Base-by-base conservation (phyloP, 2,329 filamentous ascomycete species). In the Curvularia lunata region DNA sequence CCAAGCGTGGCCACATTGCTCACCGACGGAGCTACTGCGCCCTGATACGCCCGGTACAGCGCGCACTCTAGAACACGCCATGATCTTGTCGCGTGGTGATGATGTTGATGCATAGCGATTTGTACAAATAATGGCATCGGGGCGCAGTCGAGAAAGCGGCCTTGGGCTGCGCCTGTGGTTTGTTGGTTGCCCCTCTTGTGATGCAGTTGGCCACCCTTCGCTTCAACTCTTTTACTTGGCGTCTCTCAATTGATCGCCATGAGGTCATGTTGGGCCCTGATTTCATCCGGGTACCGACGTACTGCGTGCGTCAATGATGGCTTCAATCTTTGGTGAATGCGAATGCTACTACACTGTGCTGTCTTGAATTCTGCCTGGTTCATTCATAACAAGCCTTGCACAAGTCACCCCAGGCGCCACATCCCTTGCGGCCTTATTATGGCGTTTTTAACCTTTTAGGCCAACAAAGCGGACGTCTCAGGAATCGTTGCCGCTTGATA, bases 121-220 rank as follows among this genome's bases (percentile, higher is more conserved):
- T 16, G 25, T 34, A 51, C 2, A 40, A n/a, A 34, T 16, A 56
- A 42, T 18, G 6, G 13, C 34, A 60, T 47, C 28, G 54, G 52
- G 59, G 52, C 49, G 56, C 53, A 54, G 52, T 60, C 62, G 56
- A 8, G 49, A 34, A 58, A 63, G 18, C 59, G 51, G 54, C 56
- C 49, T 27, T 18, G 50, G 50, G 40, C 25, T 48, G 30, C 32
- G 25, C 12, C 25, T 40, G 30, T 58, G 46, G 45, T 54, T 50
- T 48, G 55, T 58, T 37, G 54, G 42, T 50, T 50, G 5, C 23
- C 37, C 27, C 32, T 45, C 52, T 32, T 27, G 50, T 48, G 52
- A 57, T 52, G 46, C 34, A 16, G 51, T 57, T 60, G 49, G 57
- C 57, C 62, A 58, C 52, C 38, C 30, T 38, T 45, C 21, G 55